Conservation (phyloP, 2,329 filamentous ascomycete species). For the Zymoseptoria tritici region DNA sequence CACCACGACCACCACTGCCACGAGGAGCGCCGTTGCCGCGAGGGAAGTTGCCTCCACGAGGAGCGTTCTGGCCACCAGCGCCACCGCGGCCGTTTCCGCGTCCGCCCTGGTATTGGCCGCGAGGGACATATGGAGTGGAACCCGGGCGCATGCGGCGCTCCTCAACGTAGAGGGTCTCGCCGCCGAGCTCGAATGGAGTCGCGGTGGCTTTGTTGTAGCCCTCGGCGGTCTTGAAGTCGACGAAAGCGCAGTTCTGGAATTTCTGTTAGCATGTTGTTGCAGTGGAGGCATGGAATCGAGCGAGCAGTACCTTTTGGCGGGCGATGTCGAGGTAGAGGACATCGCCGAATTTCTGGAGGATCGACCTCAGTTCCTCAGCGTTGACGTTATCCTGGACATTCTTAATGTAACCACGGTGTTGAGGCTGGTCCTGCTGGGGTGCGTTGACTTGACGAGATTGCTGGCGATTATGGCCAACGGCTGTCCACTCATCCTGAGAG, state of each 20-base stretch:
- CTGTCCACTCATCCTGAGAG: conserved; percentile 77
- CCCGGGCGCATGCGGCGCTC: conserved; percentile 62
- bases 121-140: conserved; percentile 31
- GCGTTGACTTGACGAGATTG: conserved; percentile 54
- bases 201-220: conserved; percentile 76
- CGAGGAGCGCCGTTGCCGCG: conserved; percentile 5
- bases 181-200: conserved; percentile 75
- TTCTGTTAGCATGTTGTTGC: conserved; percentile 3
- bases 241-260: conserved; percentile 84
- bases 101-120: conserved; percentile 34
- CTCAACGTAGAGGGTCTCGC: conserved; percentile 78
- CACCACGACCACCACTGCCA: conserved; percentile 2
- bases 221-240: conserved; percentile 77
- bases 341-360: conserved; percentile 62
- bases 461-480: conserved; percentile 77
- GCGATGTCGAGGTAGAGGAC: conserved; percentile 58
- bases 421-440: conserved; percentile 60
- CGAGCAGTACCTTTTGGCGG: conserved; percentile 60
- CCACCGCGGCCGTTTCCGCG: conserved; percentile 48
- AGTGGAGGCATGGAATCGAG: background rate
- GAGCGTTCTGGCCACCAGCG: conserved; percentile 15
- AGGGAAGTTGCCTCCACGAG: conserved; percentile 11
- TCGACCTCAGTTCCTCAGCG: conserved; percentile 61
- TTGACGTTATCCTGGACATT: conserved; percentile 87
- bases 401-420: conserved; percentile 85